These are phyloP conservation scores for Scleromitrula shiraiana DNA, from an alignment of 2,329 filamentous ascomycete species.

Conservation along the genomic window DNA sequence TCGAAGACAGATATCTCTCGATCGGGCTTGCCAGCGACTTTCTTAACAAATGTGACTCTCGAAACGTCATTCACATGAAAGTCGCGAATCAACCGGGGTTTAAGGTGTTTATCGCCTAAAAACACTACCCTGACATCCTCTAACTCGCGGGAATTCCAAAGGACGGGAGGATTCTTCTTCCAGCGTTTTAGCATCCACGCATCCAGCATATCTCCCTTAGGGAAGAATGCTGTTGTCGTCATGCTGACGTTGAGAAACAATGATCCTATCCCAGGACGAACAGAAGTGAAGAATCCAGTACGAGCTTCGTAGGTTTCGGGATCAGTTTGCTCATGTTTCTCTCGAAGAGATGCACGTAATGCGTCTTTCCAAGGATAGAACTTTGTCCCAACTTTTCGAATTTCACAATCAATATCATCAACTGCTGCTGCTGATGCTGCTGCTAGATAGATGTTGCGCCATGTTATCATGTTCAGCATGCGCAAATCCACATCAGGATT, in stretches of 20 bases:
- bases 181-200: slow-evolving; percentile 1
- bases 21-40: too few species aligned
- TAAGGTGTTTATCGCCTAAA: not conserved
- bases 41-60: too few species aligned
- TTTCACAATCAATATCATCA: too few species aligned
- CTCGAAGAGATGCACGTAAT: not conserved
- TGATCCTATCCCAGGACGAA: slow-evolving; percentile 10
- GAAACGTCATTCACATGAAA: too few species aligned
- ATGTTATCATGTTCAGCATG: slow-evolving; percentile 11
- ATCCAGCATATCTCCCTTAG: not conserved
- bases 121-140: not conserved
- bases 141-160: too few species aligned
- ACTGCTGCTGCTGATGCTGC: too few species aligned
- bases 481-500: not conserved
- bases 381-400: slow-evolving; percentile 6
- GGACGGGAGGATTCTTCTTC: not conserved
- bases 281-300: slow-evolving; percentile 13
- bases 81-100: too few species aligned
- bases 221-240: slow-evolving; percentile 12
- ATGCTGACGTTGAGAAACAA: slow-evolving; percentile 14
- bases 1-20: not conserved
- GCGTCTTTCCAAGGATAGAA: slow-evolving; percentile 4
- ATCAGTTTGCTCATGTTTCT: not conserved
- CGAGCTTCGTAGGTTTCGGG: too few species aligned
- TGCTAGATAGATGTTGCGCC: slow-evolving; percentile 11